These are phyloP conservation scores for Saccharum hybrid DNA, from an alignment of 202 grass and related monocot genomes.

Conservation along the genomic window DNA sequence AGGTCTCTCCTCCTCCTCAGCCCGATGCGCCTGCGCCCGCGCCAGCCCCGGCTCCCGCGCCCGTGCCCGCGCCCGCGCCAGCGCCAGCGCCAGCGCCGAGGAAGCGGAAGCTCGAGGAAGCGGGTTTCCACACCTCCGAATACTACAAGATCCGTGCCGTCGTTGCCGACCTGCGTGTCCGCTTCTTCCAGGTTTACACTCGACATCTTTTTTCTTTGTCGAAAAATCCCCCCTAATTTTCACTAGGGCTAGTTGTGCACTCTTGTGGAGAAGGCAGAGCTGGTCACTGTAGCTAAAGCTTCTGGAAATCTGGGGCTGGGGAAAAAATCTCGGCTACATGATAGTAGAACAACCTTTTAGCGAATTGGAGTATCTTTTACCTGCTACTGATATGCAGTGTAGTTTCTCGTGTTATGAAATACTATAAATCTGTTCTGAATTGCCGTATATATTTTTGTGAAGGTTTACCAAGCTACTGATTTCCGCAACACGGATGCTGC, in stretches of 20 bases:
- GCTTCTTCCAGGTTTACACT: conserved; percentile 56
- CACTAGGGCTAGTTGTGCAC: not conserved
- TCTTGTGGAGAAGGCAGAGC: not conserved
- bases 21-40: conserved; percentile 27
- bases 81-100: conserved; percentile 24
- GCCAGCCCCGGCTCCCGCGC: not conserved
- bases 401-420: conserved; percentile 12
- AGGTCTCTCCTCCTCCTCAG: conserved; percentile 14
- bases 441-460: conserved; percentile 18
- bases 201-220: not conserved
- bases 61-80: not conserved
- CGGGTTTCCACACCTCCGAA: conserved; percentile 56
- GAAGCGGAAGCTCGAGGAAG: conserved; percentile 70
- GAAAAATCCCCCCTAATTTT: not conserved
- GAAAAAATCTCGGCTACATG: not conserved
- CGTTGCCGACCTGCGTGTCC: conserved; percentile 53
- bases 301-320: not conserved
- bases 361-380: conserved; percentile 19
- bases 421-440: conserved; percentile 33
- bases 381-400: not conserved
- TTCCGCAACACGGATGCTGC: conserved; percentile 51
- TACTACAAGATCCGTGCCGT: conserved; percentile 76
- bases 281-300: not conserved
- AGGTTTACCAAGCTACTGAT: conserved; percentile 54
- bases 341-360: not conserved